Conservation (phyloP, 805 yeast genomes). For the Yarrowia sp. region DNA sequence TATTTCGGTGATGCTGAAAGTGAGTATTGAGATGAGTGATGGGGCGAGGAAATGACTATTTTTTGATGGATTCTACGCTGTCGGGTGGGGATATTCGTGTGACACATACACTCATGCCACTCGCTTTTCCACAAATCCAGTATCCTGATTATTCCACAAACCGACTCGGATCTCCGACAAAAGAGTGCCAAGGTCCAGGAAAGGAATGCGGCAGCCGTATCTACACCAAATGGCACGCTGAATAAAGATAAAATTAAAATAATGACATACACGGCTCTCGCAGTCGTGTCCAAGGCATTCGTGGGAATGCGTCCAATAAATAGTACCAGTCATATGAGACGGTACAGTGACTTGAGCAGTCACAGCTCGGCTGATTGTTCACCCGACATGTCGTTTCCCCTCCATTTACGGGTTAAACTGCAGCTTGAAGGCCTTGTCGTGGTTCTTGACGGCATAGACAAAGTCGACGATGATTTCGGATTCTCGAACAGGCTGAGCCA, state of each 20-base stretch:
- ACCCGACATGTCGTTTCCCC: no score
- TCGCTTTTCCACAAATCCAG: no score
- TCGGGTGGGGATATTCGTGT: no score
- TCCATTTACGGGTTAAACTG: constrained; percentile 26
- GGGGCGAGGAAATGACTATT: no score
- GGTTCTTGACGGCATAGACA: constrained; percentile 77
- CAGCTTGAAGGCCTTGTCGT: constrained; percentile 42
- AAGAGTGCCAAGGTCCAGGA: no score
- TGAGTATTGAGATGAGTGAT: no score
- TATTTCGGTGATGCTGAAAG: no score
- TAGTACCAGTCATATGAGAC: background rate
- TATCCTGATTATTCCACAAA: no score
- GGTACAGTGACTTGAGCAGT: background rate
- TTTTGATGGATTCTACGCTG: no score
- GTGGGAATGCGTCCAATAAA: background rate
- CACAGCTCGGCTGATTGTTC: background rate
- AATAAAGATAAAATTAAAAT: background rate
- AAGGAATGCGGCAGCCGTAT: no score
- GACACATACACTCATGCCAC: no score
- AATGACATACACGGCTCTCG: background rate
- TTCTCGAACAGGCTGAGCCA: constrained; percentile 60
- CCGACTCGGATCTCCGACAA: background rate
- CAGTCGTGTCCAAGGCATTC: background rate
- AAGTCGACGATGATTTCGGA: constrained; percentile 85
- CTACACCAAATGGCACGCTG: no score